Conservation (phyloP, 2,329 filamentous ascomycete species). For the Trichoderma guizhouense region DNA sequence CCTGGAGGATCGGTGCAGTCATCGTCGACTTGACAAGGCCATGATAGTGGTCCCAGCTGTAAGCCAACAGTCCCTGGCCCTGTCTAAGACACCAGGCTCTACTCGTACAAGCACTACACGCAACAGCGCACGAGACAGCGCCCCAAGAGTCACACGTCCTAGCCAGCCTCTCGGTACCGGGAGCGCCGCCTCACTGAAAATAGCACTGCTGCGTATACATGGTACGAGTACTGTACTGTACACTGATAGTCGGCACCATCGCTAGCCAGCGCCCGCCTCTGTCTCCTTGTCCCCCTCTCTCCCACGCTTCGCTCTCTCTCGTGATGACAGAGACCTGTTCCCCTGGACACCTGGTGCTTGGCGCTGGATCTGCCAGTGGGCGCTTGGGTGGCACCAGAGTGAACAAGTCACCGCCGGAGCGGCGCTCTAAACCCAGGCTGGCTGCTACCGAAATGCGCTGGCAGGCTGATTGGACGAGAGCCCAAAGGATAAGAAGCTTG, state of each 20-base stretch:
- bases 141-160: background rate
- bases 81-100: constrained; percentile 1
- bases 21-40: background rate
- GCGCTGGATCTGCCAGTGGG: constrained; percentile 12
- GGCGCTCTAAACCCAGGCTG: constrained; percentile 14
- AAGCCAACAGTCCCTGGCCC: constrained; percentile 6
- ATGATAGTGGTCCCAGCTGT: background rate
- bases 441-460: constrained; percentile 14
- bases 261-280: background rate
- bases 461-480: constrained; percentile 16
- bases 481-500: constrained; percentile 12
- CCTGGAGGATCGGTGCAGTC: background rate
- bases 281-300: background rate
- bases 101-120: background rate
- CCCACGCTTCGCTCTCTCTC: background rate
- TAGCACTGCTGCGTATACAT: background rate
- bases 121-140: constrained; percentile 5
- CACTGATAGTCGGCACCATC: background rate
- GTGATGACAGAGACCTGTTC: constrained; percentile 10
- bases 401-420: constrained; percentile 18
- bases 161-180: constrained; percentile 5
- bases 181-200: constrained; percentile 16
- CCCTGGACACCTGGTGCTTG: constrained; percentile 1
- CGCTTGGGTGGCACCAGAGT: constrained; percentile 6
- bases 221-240: background rate